Percentiles rank a stretch among this genome's conserved stretches.
These are phyloP conservation scores for Oryza glaberrima DNA, from an alignment of 176 grass and related monocot genomes.

Conservation along the genomic window DNA sequence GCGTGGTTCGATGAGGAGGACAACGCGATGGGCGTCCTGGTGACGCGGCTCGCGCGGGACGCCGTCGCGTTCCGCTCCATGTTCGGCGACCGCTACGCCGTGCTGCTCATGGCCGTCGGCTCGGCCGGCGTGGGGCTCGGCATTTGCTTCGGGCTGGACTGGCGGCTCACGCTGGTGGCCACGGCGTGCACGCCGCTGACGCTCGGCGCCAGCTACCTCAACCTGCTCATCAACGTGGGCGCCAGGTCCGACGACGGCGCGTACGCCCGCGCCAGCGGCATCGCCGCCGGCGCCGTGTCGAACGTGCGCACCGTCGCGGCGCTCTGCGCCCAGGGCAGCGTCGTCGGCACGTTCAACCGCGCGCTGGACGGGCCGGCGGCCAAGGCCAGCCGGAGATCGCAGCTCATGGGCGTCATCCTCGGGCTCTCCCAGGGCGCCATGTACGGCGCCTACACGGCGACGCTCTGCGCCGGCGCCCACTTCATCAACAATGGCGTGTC, in stretches of 20 bases:
- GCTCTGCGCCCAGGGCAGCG: conserved; percentile 40
- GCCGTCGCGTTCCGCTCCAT: conserved; percentile 55
- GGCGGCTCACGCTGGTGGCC: conserved; percentile 60
- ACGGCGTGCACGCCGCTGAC: conserved; percentile 49
- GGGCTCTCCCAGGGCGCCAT: conserved; percentile 61
- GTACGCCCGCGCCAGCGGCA: conserved; percentile 43
- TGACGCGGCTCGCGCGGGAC: conserved; percentile 56
- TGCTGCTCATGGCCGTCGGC: conserved; percentile 65
- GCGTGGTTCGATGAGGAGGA: conserved; percentile 69
- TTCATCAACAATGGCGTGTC: conserved; percentile 35
- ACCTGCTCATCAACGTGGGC: conserved; percentile 55
- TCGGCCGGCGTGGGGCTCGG: conserved; percentile 58
- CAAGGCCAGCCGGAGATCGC: conserved; percentile 27
- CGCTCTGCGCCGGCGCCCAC: conserved; percentile 52
- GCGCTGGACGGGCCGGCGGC: conserved; percentile 23
- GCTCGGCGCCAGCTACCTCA: conserved; percentile 55
- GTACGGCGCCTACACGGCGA: conserved; percentile 59
- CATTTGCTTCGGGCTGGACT: conserved; percentile 57
- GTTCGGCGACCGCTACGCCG: conserved; percentile 66
- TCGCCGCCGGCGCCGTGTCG: conserved; percentile 52
- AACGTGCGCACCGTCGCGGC: conserved; percentile 56
- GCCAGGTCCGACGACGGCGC: conserved; percentile 36
- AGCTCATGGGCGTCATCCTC: conserved; percentile 52
- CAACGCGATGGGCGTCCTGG: conserved; percentile 54
- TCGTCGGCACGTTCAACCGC: conserved; percentile 44